Conservation (phyloP, 805 yeast genomes). For the Dipodascus albidus region DNA sequence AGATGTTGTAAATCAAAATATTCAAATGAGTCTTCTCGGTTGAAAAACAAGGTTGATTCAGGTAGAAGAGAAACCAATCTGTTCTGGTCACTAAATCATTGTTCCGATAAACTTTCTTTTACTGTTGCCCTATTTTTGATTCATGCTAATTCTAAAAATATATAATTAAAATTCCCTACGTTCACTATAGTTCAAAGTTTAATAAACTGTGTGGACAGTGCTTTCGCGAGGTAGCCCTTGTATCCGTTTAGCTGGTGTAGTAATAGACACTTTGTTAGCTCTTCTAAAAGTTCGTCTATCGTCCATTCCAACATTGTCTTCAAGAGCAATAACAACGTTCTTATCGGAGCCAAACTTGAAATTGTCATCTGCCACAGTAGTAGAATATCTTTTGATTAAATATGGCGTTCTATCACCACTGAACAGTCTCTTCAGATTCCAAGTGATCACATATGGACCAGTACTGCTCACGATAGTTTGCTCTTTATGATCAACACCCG, state of each 20-base stretch:
- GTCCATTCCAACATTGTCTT: slow-evolving; percentile 66
- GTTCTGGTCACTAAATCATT: too few species aligned
- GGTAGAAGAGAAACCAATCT: too few species aligned
- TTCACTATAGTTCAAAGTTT: too few species aligned
- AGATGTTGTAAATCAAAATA: too few species aligned
- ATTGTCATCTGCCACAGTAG: slow-evolving; percentile 60
- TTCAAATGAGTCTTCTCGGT: too few species aligned
- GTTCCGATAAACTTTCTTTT: too few species aligned
- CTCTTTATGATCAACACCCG: slow-evolving; percentile 52
- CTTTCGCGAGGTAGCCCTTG: slow-evolving; percentile 14
- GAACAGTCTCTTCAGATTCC: slow-evolving; percentile 58
- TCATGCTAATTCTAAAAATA: too few species aligned
- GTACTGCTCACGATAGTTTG: slow-evolving; percentile 64
- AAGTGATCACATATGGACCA: slow-evolving; percentile 73
- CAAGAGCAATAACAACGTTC: slow-evolving; percentile 61
- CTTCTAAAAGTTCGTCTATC: slow-evolving; percentile 45
- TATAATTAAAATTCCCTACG: too few species aligned
- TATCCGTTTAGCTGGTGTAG: slow-evolving; percentile 18
- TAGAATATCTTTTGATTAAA: slow-evolving; percentile 48
- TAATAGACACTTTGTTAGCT: slow-evolving; percentile 40
- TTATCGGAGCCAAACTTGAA: slow-evolving; percentile 65
- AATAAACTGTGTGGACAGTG: slow-evolving; percentile 16
- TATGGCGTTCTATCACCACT: slow-evolving; percentile 45
- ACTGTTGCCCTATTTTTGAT: too few species aligned
- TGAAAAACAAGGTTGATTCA: too few species aligned